Percentiles rank a stretch among this genome's conserved stretches.
phyloP scores from a whole-genome alignment of 1,139 yeast species.

The Kodamaea sp. region DNA sequence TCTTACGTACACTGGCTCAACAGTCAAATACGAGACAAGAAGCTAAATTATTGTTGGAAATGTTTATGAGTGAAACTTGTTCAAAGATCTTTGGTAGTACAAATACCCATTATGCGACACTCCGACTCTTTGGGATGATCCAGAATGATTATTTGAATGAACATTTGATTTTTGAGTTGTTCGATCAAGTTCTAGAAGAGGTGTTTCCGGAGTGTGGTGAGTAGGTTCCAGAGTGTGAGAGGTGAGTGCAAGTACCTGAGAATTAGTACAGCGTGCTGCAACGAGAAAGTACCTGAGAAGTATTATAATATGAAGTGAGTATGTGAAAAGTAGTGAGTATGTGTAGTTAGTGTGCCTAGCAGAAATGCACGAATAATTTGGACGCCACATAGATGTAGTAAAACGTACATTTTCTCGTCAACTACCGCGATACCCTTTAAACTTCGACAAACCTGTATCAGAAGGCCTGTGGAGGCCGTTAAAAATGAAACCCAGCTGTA shows the following conservation, averaged over 20 bases:
- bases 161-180: slow-evolving; percentile 55
- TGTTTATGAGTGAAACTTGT: slow-evolving; percentile 60
- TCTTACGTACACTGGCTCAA: slow-evolving; percentile 47
- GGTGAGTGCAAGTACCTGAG: neutral
- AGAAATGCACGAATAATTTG: too few species aligned
- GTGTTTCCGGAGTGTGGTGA: slow-evolving; percentile 35
- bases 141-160: slow-evolving; percentile 73
- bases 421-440: too few species aligned
- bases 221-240: neutral
- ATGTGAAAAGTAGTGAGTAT: too few species aligned
- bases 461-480: too few species aligned
- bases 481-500: too few species aligned
- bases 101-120: slow-evolving; percentile 62
- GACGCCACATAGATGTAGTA: too few species aligned
- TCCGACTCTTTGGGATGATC: slow-evolving; percentile 56
- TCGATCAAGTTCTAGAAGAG: slow-evolving; percentile 48
- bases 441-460: too few species aligned
- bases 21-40: slow-evolving; percentile 54
- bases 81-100: slow-evolving; percentile 72
- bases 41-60: slow-evolving; percentile 53
- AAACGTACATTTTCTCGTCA: too few species aligned
- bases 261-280: too few species aligned
- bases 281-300: too few species aligned
- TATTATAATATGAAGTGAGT: too few species aligned
- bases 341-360: too few species aligned